Evolutionary conservation across 768 basidiomycete species (phyloP).

Genomic region (Tulasnella sp.): DNA sequence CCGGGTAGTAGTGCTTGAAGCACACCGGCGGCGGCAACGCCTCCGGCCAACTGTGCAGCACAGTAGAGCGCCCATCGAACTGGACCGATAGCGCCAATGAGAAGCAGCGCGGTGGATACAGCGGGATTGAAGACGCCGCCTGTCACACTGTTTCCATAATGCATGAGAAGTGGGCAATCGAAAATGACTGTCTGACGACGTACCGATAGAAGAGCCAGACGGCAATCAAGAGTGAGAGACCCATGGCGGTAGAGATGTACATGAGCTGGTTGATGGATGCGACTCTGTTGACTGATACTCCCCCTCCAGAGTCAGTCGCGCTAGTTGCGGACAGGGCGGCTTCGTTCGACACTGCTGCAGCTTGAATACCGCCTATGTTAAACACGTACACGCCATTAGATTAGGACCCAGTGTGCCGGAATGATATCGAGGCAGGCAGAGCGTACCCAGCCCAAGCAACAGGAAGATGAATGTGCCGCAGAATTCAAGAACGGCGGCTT

Average conservation of each 20-base stretch:
- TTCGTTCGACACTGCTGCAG: slow-evolving; percentile 16
- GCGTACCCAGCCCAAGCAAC: slow-evolving; percentile 4
- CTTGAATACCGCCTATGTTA: slow-evolving; percentile 20
- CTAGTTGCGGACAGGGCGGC: slow-evolving; percentile 21
- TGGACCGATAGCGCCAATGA: slow-evolving; percentile 16
- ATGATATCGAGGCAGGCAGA: not conserved
- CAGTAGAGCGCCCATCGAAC: slow-evolving; percentile 19
- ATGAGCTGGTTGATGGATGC: slow-evolving; percentile 19
- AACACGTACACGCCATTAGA: slow-evolving; percentile 1
- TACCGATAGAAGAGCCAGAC: slow-evolving; percentile 13
- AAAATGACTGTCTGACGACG: not conserved
- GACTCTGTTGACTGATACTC: slow-evolving; percentile 13
- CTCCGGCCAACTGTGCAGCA: slow-evolving; percentile 21
- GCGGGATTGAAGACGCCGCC: slow-evolving; percentile 19
- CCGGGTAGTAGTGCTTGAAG: slow-evolving; percentile 21
- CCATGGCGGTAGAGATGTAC: slow-evolving; percentile 19
- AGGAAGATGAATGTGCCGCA: slow-evolving; percentile 14
- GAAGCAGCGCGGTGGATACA: slow-evolving; percentile 19
- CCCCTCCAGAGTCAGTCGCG: not conserved
- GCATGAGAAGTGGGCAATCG: not conserved
- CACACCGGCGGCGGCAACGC: slow-evolving; percentile 19
- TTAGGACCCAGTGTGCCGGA: not conserved
- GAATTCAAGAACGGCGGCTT: slow-evolving; percentile 14
- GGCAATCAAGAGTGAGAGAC: slow-evolving; percentile 16
- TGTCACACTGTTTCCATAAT: slow-evolving; percentile 8